phyloP scores from a whole-genome alignment of 176 grass and related monocot genomes.

The Puya raimondii region DNA sequence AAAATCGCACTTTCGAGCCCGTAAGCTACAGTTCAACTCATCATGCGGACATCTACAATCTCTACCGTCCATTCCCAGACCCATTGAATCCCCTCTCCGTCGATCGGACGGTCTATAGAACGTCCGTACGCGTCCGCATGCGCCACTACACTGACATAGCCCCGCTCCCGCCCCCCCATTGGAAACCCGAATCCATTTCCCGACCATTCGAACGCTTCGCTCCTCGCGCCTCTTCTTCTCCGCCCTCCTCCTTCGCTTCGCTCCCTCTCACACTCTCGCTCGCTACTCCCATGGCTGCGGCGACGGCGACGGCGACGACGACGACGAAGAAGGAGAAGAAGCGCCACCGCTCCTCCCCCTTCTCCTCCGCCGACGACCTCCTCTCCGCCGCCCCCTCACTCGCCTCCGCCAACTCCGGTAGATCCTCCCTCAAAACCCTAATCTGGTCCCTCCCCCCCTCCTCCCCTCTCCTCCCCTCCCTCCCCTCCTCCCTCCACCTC shows the following conservation, averaged over 20 bases:
- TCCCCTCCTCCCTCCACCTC: constrained; percentile 29
- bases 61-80: no score
- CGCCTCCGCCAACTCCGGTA: constrained; percentile 1
- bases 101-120: no score
- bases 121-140: no score
- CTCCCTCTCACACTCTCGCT: not conserved
- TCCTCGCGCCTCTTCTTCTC: not conserved
- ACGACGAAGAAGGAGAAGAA: not conserved
- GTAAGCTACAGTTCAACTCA: no score
- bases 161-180: no score
- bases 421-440: constrained; percentile 23
- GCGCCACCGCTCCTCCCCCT: not conserved
- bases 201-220: not conserved
- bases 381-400: constrained; percentile 30
- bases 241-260: not conserved
- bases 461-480: constrained; percentile 35
- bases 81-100: no score
- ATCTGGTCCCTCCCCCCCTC: constrained; percentile 31
- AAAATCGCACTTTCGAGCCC: no score
- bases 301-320: no score
- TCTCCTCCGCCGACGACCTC: constrained; percentile 23
- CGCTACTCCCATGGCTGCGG: no score
- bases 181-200: no score
- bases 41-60: no score
- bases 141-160: no score